Percentiles rank a stretch among this genome's conserved stretches.
These are phyloP conservation scores for Rosa hybrid DNA, from an alignment of 331 rosid species.

Conservation along the genomic window DNA sequence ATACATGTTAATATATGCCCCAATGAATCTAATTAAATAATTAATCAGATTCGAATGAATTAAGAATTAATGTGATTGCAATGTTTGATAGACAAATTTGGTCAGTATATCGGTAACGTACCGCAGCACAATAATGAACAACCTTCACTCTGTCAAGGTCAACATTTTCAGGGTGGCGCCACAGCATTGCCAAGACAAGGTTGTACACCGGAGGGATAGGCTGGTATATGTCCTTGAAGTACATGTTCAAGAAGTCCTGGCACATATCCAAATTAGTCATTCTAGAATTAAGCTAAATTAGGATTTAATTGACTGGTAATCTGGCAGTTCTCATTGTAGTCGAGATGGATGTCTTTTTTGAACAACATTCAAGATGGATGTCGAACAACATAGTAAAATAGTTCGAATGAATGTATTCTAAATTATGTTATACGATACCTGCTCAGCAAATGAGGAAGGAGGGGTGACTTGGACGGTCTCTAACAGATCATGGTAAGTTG, in stretches of 20 bases:
- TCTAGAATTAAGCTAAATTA: not conserved
- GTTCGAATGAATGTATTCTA: too few species aligned
- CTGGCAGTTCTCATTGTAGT: not conserved
- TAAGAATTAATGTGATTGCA: not conserved
- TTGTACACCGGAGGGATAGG: conserved; percentile 45
- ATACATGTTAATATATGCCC: not conserved
- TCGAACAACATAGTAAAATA: too few species aligned
- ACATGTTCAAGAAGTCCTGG: conserved; percentile 52
- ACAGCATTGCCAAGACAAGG: conserved; percentile 48
- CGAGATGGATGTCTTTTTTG: too few species aligned
- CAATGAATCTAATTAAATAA: not conserved
- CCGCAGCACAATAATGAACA: conserved; percentile 57
- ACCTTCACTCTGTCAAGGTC: conserved; percentile 33
- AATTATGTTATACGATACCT: conserved; percentile 23
- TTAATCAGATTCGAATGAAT: not conserved
- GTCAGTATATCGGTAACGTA: conserved; percentile 9
- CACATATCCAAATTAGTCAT: not conserved
- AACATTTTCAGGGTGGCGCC: conserved; percentile 59
- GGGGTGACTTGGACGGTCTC: conserved; percentile 29
- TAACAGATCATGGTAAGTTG: conserved; percentile 34
- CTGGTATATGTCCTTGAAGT: conserved; percentile 36
- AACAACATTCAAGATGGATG: too few species aligned
- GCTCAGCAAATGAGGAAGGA: conserved; percentile 52
- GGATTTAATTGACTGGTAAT: not conserved
- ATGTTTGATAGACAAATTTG: not conserved